Evolutionary conservation across 2,329 filamentous ascomycete species (phyloP).

Genomic region (Botrytis porri): DNA sequence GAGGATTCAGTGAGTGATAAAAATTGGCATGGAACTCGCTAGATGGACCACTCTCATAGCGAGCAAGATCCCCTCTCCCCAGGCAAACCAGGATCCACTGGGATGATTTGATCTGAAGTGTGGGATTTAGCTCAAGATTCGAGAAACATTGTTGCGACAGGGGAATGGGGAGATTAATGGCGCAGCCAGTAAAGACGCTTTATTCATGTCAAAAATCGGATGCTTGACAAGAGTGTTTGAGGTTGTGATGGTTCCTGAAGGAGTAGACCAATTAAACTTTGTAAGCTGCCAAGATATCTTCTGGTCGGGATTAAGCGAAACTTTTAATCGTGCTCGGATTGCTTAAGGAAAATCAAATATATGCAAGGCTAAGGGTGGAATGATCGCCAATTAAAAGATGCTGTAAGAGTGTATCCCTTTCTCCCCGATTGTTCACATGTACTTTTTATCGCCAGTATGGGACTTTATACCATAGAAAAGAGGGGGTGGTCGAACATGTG

Average conservation of each 20-base stretch:
- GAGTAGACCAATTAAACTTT: conserved; percentile 12
- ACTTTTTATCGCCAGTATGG: not conserved
- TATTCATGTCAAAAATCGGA: conserved; percentile 3
- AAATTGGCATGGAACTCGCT: conserved; percentile 4
- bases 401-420: not conserved
- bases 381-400: not conserved
- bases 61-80: not conserved
- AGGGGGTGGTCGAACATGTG: not conserved
- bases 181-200: conserved; percentile 8
- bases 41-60: not conserved
- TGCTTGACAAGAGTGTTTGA: conserved; percentile 11
- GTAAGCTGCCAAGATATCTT: not conserved
- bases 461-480: not conserved
- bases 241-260: conserved; percentile 9
- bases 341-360: conserved; percentile 8
- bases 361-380: not conserved
- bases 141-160: conserved; percentile 8
- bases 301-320: conserved; percentile 5
- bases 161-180: not conserved
- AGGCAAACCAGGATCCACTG: conserved; percentile 2
- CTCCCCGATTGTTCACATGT: not conserved
- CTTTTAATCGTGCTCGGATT: not conserved
- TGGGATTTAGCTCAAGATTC: not conserved
- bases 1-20: conserved; percentile 5
- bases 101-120: conserved; percentile 7